phyloP scores from a whole-genome alignment of 352 stramenopile genomes.

The Globisporangium apiculatum region DNA sequence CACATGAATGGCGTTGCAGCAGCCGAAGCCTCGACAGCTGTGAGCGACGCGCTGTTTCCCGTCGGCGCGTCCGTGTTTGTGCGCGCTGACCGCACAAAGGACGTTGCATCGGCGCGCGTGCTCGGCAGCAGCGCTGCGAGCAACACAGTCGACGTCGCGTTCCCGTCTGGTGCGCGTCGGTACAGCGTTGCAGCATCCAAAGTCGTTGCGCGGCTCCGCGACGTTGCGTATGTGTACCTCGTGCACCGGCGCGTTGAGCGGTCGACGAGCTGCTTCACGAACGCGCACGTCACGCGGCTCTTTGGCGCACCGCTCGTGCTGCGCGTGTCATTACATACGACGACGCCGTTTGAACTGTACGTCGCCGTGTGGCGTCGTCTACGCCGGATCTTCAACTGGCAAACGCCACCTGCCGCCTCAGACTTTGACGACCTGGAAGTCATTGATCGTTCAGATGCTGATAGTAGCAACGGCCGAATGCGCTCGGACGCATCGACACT shows the following conservation, averaged over 20 bases:
- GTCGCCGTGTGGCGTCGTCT: constrained; percentile 71
- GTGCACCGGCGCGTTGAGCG: constrained; percentile 81
- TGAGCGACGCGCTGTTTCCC: constrained; percentile 17
- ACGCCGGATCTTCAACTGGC: constrained; percentile 83
- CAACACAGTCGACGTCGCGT: constrained; percentile 61
- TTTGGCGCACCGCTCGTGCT: constrained; percentile 77
- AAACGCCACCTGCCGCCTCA: constrained; percentile 28
- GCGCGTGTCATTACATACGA: constrained; percentile 51
- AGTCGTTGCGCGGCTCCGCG: constrained; percentile 36
- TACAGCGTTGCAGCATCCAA: constrained; percentile 61
- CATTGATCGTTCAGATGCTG: no score
- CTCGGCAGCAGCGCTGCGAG: constrained; percentile 54
- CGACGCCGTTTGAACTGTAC: constrained; percentile 71
- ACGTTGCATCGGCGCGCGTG: constrained; percentile 50
- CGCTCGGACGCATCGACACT: constrained; percentile 46
- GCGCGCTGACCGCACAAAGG: constrained; percentile 54
- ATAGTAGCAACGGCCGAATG: constrained; percentile 4
- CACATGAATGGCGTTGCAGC: not conserved
- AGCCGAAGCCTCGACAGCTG: not conserved
- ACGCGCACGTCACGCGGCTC: constrained; percentile 65
- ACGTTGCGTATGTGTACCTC: constrained; percentile 68
- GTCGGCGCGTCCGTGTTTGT: constrained; percentile 57
- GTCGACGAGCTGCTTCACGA: constrained; percentile 74
- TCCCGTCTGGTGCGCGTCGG: constrained; percentile 43
- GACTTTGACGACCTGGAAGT: constrained; percentile 17